phyloP scores from a whole-genome alignment of 139 green algal species.

The Micractinium sp. region DNA sequence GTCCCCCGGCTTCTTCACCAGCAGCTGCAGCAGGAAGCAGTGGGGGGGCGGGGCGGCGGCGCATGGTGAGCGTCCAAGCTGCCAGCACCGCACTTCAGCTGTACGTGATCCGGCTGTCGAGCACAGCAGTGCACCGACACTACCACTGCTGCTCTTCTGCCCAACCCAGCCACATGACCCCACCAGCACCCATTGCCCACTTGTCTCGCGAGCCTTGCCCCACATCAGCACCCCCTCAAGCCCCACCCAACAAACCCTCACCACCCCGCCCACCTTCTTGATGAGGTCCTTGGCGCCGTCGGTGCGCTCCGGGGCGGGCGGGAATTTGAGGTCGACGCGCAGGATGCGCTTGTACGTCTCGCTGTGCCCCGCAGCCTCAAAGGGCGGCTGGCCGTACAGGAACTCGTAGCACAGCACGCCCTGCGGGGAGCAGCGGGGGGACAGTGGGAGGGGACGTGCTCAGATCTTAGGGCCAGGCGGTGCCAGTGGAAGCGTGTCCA shows the following conservation, averaged over 20 bases:
- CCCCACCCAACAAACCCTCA: not conserved
- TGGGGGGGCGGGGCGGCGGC: not conserved
- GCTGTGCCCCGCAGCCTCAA: constrained; percentile 91
- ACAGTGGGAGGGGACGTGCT: not conserved
- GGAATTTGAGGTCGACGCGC: constrained; percentile 91
- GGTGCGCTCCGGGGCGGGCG: constrained; percentile 59
- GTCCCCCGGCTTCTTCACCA: constrained; percentile 76
- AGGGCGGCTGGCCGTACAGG: constrained; percentile 90
- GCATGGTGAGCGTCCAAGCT: not conserved
- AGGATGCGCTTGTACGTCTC: constrained; percentile 90
- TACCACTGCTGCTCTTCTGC: too few relatives aligned
- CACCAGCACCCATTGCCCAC: not conserved
- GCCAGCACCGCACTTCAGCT: too few relatives aligned
- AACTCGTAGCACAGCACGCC: constrained; percentile 99
- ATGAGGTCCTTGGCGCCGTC: constrained; percentile 89
- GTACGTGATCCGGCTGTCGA: too few relatives aligned
- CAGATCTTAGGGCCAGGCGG: not conserved
- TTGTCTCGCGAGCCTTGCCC: not conserved
- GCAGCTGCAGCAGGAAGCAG: constrained; percentile 64
- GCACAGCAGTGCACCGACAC: too few relatives aligned
- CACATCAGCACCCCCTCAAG: too few relatives aligned
- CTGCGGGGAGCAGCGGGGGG: constrained; percentile 39
- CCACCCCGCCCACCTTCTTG: constrained; percentile 48
- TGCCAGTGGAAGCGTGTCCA: not conserved
- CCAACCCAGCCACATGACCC: too few relatives aligned